Conservation (phyloP, 177 flowering plant species). For the Telopea speciosissima region DNA sequence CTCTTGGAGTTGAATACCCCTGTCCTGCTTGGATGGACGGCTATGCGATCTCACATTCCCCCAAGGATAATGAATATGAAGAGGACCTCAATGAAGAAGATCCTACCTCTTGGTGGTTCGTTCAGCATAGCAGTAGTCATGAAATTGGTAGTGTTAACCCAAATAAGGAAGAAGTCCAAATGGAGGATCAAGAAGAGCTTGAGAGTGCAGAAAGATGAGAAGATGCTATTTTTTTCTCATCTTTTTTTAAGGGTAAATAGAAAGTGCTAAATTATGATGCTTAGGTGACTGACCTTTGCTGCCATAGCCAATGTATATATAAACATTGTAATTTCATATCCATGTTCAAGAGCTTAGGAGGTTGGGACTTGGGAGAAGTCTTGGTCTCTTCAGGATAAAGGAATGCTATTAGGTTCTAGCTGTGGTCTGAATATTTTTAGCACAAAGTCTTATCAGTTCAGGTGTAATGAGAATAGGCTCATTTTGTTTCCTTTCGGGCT, state of each 20-base stretch:
- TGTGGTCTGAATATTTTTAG: too few species aligned
- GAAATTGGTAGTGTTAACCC: slow-evolving; percentile 42
- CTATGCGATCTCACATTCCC: slow-evolving; percentile 11
- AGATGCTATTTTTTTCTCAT: background rate
- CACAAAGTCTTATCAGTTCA: too few species aligned
- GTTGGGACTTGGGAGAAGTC: background rate
- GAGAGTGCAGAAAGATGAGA: slow-evolving; percentile 64
- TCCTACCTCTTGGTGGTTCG: slow-evolving; percentile 41
- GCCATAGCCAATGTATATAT: slow-evolving; percentile 2
- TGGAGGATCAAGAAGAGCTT: slow-evolving; percentile 87
- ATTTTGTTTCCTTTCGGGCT: too few species aligned
- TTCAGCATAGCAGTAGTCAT: slow-evolving; percentile 26
- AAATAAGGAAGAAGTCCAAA: slow-evolving; percentile 54
- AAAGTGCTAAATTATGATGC: background rate
- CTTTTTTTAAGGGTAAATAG: background rate
- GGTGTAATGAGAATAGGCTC: too few species aligned
- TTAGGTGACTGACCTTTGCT: background rate
- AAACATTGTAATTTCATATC: background rate
- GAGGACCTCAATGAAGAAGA: slow-evolving; percentile 76
- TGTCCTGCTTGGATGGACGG: slow-evolving; percentile 82
- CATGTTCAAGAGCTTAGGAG: slow-evolving; percentile 1
- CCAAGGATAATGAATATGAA: slow-evolving; percentile 48
- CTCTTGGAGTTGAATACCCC: slow-evolving; percentile 33
- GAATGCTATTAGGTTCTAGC: background rate
- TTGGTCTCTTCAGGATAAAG: background rate